phyloP scores from a whole-genome alignment of 148 eudicot genomes.

The Dysphania ambrosioides region DNA sequence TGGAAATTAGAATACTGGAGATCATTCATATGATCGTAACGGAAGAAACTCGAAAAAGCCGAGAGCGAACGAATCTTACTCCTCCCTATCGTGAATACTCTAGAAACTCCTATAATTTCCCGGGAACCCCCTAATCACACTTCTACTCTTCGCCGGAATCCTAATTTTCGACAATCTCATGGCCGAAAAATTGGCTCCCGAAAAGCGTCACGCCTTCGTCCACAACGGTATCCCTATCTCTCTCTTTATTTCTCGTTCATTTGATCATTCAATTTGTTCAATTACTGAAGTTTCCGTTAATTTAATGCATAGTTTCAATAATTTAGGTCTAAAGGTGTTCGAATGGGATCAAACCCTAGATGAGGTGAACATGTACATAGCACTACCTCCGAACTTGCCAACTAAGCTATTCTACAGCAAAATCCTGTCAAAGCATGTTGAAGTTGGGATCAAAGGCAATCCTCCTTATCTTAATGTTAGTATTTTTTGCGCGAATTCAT shows the following conservation, averaged over 20 bases:
- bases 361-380: conserved; percentile 84
- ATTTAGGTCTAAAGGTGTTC: conserved; percentile 78
- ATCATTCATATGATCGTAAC: no score
- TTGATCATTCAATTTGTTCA: neutral
- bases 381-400: conserved; percentile 67
- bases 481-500: neutral
- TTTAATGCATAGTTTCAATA: neutral
- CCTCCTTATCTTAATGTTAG: conserved; percentile 79
- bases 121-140: neutral
- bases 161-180: conserved; percentile 25
- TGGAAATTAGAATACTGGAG: no score
- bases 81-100: neutral
- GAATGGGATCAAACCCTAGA: conserved; percentile 98
- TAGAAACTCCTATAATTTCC: neutral
- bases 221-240: conserved; percentile 54
- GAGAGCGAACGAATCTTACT: neutral
- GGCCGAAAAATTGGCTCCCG: conserved; percentile 91
- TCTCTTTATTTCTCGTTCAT: neutral
- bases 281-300: conserved; percentile 1
- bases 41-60: neutral
- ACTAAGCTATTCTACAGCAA: conserved; percentile 64
- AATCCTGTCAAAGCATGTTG: conserved; percentile 74
- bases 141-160: conserved; percentile 2
- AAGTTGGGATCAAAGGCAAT: conserved; percentile 93
- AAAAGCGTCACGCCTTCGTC: conserved; percentile 66